These are phyloP conservation scores for Tilletia setariae DNA, from an alignment of 1,284 basidiomycete species.

Conservation along the genomic window DNA sequence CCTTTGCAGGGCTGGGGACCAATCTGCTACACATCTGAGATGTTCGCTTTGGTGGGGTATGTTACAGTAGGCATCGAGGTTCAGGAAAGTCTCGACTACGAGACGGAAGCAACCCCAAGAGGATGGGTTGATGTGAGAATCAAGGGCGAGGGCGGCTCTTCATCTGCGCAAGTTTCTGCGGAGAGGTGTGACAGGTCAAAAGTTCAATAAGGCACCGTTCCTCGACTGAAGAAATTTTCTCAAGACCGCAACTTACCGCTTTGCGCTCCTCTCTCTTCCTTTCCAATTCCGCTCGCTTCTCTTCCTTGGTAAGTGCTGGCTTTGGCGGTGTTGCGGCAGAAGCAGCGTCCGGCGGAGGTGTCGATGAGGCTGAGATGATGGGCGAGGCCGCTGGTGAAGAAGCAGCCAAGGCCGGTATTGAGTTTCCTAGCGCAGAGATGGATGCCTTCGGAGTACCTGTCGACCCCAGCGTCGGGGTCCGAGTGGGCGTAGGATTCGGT, in stretches of 20 bases:
- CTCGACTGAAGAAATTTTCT: background rate
- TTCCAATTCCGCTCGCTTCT: slow-evolving; percentile 41
- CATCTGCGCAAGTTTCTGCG: slow-evolving; percentile 10
- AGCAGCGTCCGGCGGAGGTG: slow-evolving; percentile 43
- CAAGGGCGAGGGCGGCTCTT: slow-evolving; percentile 1
- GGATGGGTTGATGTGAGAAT: too few species aligned
- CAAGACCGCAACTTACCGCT: background rate
- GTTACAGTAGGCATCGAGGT: too few species aligned
- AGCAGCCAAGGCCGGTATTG: background rate
- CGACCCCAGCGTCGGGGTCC: too few species aligned
- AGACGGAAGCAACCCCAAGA: too few species aligned
- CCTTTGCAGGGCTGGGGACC: too few species aligned
- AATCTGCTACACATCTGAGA: too few species aligned
- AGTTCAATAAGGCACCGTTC: background rate
- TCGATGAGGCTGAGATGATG: slow-evolving; percentile 39
- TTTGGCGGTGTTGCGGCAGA: slow-evolving; percentile 17
- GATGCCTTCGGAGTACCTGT: too few species aligned
- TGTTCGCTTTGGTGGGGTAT: too few species aligned
- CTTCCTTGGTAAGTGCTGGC: slow-evolving; percentile 35
- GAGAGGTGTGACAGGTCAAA: background rate
- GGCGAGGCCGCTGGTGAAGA: slow-evolving; percentile 4
- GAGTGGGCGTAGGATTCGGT: too few species aligned
- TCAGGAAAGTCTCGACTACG: too few species aligned
- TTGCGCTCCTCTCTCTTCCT: slow-evolving; percentile 36
- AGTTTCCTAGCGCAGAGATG: background rate